Conservation (phyloP, 345 rosid genomes). For the Citrus medica region DNA sequence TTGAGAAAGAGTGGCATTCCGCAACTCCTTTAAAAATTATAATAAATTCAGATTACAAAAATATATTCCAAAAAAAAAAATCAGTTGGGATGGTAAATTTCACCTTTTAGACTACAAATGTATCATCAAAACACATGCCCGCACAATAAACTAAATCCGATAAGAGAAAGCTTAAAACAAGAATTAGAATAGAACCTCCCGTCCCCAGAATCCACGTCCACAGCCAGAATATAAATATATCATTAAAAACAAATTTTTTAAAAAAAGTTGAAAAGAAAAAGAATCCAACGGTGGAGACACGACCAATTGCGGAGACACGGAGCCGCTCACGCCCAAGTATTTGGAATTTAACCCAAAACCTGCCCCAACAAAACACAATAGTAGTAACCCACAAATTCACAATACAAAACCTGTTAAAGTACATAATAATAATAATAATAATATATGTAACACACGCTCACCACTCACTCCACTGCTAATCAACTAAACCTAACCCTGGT, state of each 20-base stretch:
- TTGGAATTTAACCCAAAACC: slow-evolving; percentile 56
- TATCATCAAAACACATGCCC: not conserved
- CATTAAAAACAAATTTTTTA: no score
- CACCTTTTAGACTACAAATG: not conserved
- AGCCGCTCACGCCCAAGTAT: slow-evolving; percentile 80
- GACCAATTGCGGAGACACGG: slow-evolving; percentile 93
- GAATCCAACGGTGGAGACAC: slow-evolving; percentile 68
- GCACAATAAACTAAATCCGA: not conserved
- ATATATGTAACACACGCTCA: no score
- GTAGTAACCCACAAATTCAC: not conserved
- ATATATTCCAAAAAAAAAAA: no score
- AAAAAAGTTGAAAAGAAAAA: not conserved
- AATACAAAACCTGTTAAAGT: no score
- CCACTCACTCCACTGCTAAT: not conserved
- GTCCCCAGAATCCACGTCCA: no score
- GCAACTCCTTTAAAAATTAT: no score
- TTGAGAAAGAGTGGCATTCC: no score
- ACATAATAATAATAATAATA: no score
- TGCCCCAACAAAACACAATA: not conserved
- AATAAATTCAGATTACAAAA: no score
- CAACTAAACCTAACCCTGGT: slow-evolving; percentile 32
- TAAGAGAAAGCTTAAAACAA: not conserved
- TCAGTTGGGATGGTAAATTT: no score
- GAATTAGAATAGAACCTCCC: no score
- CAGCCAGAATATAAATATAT: no score